phyloP scores from a whole-genome alignment of 441 rosid species.

The Populus hybrid region DNA sequence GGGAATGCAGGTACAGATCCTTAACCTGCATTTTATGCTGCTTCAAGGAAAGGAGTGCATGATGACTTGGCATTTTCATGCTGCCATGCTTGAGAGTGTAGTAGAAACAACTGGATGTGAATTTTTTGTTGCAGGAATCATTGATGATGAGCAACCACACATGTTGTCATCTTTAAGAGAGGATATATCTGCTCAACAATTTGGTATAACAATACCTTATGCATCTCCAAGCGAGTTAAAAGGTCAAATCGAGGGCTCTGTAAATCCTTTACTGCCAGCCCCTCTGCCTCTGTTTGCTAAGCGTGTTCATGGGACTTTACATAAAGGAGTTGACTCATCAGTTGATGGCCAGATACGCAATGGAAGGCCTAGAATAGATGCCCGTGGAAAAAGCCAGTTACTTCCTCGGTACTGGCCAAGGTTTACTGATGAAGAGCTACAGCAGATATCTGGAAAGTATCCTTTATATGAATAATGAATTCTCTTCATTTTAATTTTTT shows the following conservation, averaged over 20 bases:
- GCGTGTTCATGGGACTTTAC: constrained; percentile 45
- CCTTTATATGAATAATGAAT: constrained; percentile 37
- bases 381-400: constrained; percentile 61
- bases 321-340: constrained; percentile 54
- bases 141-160: constrained; percentile 48
- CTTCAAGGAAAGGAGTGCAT: not conserved
- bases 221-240: constrained; percentile 51
- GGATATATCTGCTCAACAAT: constrained; percentile 50
- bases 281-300: constrained; percentile 41
- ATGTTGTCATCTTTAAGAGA: constrained; percentile 47
- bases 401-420: constrained; percentile 92
- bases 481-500: constrained; percentile 6
- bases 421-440: constrained; percentile 75
- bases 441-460: constrained; percentile 83
- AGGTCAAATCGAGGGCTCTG: constrained; percentile 49
- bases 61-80: constrained; percentile 9
- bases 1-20: constrained; percentile 57
- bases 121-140: constrained; percentile 49
- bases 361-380: constrained; percentile 64
- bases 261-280: constrained; percentile 40
- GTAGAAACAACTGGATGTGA: constrained; percentile 9
- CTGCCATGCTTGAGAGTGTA: constrained; percentile 12
- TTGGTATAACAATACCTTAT: constrained; percentile 42
- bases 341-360: constrained; percentile 45
- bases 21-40: constrained; percentile 18